Conservation (phyloP, 352 stramenopile species). For the Phytophthora megakarya region DNA sequence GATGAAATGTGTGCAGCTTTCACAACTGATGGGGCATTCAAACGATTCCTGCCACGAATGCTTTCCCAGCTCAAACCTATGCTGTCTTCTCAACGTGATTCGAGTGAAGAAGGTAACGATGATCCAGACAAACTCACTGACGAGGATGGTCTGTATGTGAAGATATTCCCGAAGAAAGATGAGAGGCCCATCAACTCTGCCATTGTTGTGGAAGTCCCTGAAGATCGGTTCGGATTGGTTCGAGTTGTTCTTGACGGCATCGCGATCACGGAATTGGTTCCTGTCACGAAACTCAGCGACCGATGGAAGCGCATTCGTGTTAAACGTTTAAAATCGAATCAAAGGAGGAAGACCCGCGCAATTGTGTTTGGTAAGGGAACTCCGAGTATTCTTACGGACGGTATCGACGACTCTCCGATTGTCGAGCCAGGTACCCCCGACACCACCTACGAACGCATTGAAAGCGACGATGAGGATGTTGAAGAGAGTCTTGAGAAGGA, state of each 20-base stretch:
- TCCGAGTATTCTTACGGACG: constrained; percentile 19
- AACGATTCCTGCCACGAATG: constrained; percentile 76
- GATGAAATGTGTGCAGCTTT: constrained; percentile 80
- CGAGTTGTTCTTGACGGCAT: constrained; percentile 67
- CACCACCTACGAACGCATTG: constrained; percentile 37
- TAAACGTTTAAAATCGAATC: constrained; percentile 34
- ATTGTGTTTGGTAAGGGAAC: constrained; percentile 54
- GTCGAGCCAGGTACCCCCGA: constrained; percentile 35
- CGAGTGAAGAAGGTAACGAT: neutral
- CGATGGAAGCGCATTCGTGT: constrained; percentile 70
- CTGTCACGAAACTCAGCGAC: constrained; percentile 61
- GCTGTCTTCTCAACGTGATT: constrained; percentile 10
- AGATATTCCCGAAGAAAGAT: constrained; percentile 53
- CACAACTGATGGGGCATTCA: constrained; percentile 72
- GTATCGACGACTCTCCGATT: constrained; percentile 14
- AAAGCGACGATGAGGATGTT: constrained; percentile 41
- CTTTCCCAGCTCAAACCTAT: constrained; percentile 75
- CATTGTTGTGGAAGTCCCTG: constrained; percentile 55
- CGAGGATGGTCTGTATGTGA: constrained; percentile 64
- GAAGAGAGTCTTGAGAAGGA: constrained; percentile 33
- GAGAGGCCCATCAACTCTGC: constrained; percentile 56
- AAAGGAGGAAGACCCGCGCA: constrained; percentile 41
- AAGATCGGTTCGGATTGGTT: constrained; percentile 66
- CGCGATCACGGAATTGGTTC: constrained; percentile 48
- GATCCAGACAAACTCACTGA: constrained; percentile 22